Evolutionary conservation across 768 basidiomycete genomes (phyloP).

Genomic region (Pisolithus marmoratus): DNA sequence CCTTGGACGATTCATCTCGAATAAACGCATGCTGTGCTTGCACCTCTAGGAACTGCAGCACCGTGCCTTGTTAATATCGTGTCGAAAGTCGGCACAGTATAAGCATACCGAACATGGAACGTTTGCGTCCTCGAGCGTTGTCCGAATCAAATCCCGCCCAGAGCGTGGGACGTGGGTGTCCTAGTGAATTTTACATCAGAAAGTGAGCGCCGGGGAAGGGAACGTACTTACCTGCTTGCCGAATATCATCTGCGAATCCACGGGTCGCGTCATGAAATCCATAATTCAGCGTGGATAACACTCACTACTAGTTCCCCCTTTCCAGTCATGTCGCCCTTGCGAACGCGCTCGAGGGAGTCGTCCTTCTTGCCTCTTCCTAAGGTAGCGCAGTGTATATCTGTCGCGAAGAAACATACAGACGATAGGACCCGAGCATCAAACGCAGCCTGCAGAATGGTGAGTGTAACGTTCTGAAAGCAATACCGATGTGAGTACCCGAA

Average conservation of each 20-base stretch:
- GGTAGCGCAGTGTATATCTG: slow-evolving; percentile 84
- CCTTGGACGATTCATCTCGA: slow-evolving; percentile 87
- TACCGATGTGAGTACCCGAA: slow-evolving; percentile 34
- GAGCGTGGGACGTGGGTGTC: slow-evolving; percentile 90
- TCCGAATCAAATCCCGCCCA: slow-evolving; percentile 82
- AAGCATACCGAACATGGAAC: slow-evolving; percentile 63
- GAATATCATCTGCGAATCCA: slow-evolving; percentile 74
- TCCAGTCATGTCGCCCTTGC: slow-evolving; percentile 65
- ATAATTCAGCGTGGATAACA: slow-evolving; percentile 1
- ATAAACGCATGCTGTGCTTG: slow-evolving; percentile 98
- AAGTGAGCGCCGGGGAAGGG: neutral
- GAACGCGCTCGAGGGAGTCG: slow-evolving; percentile 70
- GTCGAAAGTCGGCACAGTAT: neutral
- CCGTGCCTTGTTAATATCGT: slow-evolving; percentile 3
- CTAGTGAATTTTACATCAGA: slow-evolving; percentile 29
- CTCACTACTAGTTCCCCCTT: slow-evolving; percentile 84
- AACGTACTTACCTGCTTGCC: slow-evolving; percentile 69
- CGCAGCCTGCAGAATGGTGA: slow-evolving; percentile 53
- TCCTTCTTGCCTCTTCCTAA: slow-evolving; percentile 83
- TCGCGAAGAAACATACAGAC: slow-evolving; percentile 92
- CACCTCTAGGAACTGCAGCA: slow-evolving; percentile 78
- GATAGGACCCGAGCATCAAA: slow-evolving; percentile 81
- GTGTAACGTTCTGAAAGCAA: neutral
- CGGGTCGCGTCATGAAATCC: neutral
- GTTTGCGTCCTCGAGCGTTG: slow-evolving; percentile 74